Conservation (phyloP, 495 filamentous ascomycete genomes). For the Penicillium fimorum region DNA sequence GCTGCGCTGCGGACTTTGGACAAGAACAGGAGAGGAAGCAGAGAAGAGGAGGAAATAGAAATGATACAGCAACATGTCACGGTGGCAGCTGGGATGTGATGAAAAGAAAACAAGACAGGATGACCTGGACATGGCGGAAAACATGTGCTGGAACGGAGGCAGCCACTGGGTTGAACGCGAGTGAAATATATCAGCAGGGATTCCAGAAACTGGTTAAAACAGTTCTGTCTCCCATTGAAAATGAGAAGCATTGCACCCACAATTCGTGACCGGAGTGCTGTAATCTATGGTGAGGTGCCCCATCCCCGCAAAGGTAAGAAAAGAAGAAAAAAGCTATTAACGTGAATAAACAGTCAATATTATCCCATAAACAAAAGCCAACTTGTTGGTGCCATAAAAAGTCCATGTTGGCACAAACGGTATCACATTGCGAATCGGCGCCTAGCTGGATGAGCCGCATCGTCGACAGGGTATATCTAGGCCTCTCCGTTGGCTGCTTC, state of each 20-base stretch:
- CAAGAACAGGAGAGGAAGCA: slow-evolving; percentile 36
- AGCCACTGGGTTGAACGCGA: background rate
- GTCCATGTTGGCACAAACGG: slow-evolving; percentile 45
- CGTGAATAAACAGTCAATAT: slow-evolving; percentile 51
- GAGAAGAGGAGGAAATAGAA: slow-evolving; percentile 22
- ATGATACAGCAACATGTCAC: slow-evolving; percentile 15
- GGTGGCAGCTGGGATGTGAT: slow-evolving; percentile 13
- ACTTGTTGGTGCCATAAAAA: slow-evolving; percentile 39
- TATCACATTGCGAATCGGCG: slow-evolving; percentile 39
- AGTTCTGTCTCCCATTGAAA: slow-evolving; percentile 4
- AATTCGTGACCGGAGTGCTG: slow-evolving; percentile 23
- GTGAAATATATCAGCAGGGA: background rate
- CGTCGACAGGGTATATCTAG: slow-evolving; percentile 38
- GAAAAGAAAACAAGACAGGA: slow-evolving; percentile 23
- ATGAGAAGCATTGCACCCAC: slow-evolving; percentile 19
- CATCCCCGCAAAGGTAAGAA: slow-evolving; percentile 26
- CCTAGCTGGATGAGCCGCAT: slow-evolving; percentile 33
- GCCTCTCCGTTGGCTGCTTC: slow-evolving; percentile 48
- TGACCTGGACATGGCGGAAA: slow-evolving; percentile 25
- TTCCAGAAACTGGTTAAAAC: background rate
- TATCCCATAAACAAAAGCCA: slow-evolving; percentile 45
- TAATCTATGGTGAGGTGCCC: slow-evolving; percentile 29
- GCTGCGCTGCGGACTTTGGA: slow-evolving; percentile 46
- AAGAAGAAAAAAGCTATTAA: slow-evolving; percentile 47
- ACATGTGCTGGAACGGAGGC: slow-evolving; percentile 3